These are phyloP conservation scores for Mortierella antarctica DNA, from an alignment of 192 early-diverging fungal species.

Conservation along the genomic window DNA sequence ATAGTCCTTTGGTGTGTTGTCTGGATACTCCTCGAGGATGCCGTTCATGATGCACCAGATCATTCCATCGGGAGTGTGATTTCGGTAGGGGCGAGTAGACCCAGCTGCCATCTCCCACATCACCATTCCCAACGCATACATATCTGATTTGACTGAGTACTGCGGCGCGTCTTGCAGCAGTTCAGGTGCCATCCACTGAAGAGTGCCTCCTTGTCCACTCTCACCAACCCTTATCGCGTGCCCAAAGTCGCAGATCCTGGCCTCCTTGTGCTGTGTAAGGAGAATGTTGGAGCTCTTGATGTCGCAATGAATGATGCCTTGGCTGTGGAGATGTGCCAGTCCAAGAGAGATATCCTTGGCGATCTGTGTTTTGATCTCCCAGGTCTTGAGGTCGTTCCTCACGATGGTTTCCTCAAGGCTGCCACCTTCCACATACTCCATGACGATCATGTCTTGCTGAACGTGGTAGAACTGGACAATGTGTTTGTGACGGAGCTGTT, in stretches of 20 bases:
- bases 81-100: not conserved
- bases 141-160: not conserved
- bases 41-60: not conserved
- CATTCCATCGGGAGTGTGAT: not conserved
- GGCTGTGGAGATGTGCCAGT: no score
- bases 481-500: no score
- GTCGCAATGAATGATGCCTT: not conserved
- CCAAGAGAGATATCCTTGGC: not conserved
- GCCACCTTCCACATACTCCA: no score
- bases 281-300: conserved; percentile 12
- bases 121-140: conserved; percentile 2
- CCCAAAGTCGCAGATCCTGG: conserved; percentile 7
- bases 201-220: not conserved
- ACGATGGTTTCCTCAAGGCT: no score
- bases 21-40: not conserved
- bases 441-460: no score
- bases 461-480: no score
- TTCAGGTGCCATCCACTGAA: not conserved
- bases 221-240: not conserved
- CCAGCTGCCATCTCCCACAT: conserved; percentile 10
- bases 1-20: not conserved
- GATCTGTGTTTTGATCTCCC: no score
- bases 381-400: no score
- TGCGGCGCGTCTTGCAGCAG: not conserved
- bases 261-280: not conserved